Evolutionary conservation across 2,329 filamentous ascomycete species (phyloP).

Genomic region (Geosmithia putterillii): DNA sequence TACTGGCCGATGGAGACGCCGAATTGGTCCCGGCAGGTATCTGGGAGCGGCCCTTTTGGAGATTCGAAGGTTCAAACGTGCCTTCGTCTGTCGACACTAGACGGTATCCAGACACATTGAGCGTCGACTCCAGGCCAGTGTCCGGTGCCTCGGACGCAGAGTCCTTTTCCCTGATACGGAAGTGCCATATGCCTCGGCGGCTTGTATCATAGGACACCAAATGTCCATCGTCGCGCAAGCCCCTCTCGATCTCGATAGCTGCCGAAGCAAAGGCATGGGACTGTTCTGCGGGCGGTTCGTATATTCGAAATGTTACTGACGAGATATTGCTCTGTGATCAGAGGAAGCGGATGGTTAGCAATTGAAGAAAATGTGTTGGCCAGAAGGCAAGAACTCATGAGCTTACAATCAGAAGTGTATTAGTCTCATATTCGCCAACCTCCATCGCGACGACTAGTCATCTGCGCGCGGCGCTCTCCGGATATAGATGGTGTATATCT

Average conservation of each 20-base stretch:
- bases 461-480: conserved; percentile 6
- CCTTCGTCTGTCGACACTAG: conserved; percentile 36
- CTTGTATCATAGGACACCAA: conserved; percentile 39
- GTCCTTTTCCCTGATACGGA: conserved; percentile 32
- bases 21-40: conserved; percentile 16
- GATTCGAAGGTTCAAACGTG: conserved; percentile 32
- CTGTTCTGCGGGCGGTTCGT: conserved; percentile 33
- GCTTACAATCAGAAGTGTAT: conserved; percentile 44
- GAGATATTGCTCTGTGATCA: conserved; percentile 39
- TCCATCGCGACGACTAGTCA: conserved; percentile 41
- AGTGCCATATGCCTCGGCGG: conserved; percentile 41
- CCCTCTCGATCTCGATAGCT: conserved; percentile 37
- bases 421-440: conserved; percentile 51
- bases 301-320: conserved; percentile 41
- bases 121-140: conserved; percentile 18
- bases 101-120: conserved; percentile 30
- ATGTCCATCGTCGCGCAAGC: conserved; percentile 37
- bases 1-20: conserved; percentile 10
- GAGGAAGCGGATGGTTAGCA: background rate
- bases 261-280: conserved; percentile 30
- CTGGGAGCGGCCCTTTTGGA: conserved; percentile 30
- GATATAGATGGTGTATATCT: background rate
- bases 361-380: conserved; percentile 5
- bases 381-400: background rate
- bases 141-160: conserved; percentile 6